Conservation (phyloP, 2,329 filamentous ascomycete species). For the Microdochium nivale region DNA sequence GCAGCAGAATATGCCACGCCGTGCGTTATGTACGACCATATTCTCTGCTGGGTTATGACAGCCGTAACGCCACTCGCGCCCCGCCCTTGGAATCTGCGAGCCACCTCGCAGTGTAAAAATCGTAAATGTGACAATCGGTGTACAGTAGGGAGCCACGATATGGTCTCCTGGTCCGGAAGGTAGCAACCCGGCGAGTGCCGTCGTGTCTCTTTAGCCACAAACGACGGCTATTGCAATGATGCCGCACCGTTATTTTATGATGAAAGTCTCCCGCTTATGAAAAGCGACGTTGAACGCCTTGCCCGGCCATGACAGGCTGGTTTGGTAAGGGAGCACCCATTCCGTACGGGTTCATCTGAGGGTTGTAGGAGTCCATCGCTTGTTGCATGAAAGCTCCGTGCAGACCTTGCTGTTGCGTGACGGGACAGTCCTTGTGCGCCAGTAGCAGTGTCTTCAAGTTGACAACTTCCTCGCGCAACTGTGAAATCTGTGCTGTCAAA, state of each 20-base stretch:
- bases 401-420: constrained; percentile 79
- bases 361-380: constrained; percentile 43
- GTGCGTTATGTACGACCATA: background rate
- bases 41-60: background rate
- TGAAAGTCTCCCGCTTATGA: constrained; percentile 31
- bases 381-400: constrained; percentile 48
- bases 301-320: constrained; percentile 47
- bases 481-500: constrained; percentile 72
- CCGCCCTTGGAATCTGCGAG: background rate
- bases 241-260: background rate
- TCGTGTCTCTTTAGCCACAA: background rate
- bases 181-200: background rate
- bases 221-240: background rate
- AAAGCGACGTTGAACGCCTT: constrained; percentile 46
- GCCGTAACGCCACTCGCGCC: background rate
- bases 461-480: constrained; percentile 85
- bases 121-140: background rate
- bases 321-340: constrained; percentile 44
- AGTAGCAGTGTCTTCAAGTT: constrained; percentile 88
- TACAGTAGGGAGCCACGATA: background rate
- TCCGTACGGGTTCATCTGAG: constrained; percentile 51
- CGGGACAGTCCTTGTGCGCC: constrained; percentile 92
- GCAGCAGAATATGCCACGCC: background rate
- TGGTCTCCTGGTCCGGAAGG: background rate
- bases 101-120: background rate